A percentile compares a stretch with the other conserved stretches of the same genome.
These are phyloP conservation scores for Cotoneaster glaucophyllus DNA, from an alignment of 306 rosid species.

Conservation along the genomic window DNA sequence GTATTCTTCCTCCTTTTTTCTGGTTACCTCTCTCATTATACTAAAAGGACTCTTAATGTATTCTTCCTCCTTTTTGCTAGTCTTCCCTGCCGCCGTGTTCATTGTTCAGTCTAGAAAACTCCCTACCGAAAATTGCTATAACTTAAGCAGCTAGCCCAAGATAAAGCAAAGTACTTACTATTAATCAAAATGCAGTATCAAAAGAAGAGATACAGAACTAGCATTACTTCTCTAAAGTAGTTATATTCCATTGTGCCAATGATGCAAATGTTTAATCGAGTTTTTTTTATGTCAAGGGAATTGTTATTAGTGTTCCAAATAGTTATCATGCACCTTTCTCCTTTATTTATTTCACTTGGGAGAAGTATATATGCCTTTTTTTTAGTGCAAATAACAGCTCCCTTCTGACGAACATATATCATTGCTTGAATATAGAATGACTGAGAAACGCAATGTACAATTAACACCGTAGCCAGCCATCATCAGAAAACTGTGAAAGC, in stretches of 20 bases:
- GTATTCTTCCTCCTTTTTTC: neutral
- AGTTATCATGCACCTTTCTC: neutral
- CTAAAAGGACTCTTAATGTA: neutral
- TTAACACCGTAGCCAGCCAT: neutral
- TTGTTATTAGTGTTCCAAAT: too few species aligned
- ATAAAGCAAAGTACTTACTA: neutral
- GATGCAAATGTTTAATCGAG: neutral
- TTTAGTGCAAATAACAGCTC: neutral
- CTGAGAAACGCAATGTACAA: too few species aligned
- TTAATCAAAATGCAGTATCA: neutral
- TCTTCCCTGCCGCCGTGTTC: neutral
- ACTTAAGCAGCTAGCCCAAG: neutral
- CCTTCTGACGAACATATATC: neutral
- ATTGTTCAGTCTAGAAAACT: neutral
- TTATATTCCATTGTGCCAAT: neutral
- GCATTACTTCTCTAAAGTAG: neutral
- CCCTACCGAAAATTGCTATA: neutral
- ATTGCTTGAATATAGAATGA: neutral
- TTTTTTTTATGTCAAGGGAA: too few species aligned
- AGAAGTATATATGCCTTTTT: neutral
- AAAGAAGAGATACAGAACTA: neutral
- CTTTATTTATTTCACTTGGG: neutral
- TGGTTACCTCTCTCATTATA: neutral
- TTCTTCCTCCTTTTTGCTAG: neutral
- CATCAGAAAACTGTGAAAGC: neutral